These are phyloP conservation scores for Arabis hirsuta DNA, from an alignment of 345 rosid genomes.

Conservation along the genomic window DNA sequence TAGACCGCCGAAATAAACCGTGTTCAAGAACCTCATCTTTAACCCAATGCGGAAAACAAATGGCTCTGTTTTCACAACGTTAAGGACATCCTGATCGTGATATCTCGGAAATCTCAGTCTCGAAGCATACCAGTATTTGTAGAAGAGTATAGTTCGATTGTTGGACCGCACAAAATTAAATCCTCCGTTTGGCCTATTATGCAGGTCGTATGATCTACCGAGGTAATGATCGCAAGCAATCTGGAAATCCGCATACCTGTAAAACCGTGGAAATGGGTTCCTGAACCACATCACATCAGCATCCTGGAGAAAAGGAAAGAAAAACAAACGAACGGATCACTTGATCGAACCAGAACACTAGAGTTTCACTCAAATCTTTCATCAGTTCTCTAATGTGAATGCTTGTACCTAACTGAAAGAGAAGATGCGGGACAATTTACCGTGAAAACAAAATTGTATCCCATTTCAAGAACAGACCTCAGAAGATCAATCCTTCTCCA, in stretches of 20 bases:
- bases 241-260: slow-evolving; percentile 71
- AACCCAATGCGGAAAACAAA: slow-evolving; percentile 58
- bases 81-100: slow-evolving; percentile 82
- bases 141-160: slow-evolving; percentile 70
- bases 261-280: slow-evolving; percentile 75
- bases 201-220: slow-evolving; percentile 54
- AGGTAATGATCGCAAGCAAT: slow-evolving; percentile 77
- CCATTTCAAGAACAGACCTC: slow-evolving; percentile 74
- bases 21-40: slow-evolving; percentile 74
- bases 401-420: neutral
- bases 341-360: slow-evolving; percentile 3
- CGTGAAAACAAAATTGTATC: slow-evolving; percentile 82
- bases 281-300: slow-evolving; percentile 97
- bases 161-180: slow-evolving; percentile 70
- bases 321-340: slow-evolving; percentile 38
- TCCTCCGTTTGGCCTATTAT: slow-evolving; percentile 77
- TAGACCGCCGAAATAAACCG: slow-evolving; percentile 77
- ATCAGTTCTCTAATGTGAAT: neutral
- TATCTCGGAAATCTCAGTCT: slow-evolving; percentile 67
- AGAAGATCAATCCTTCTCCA: slow-evolving; percentile 88
- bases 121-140: slow-evolving; percentile 83
- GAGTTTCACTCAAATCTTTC: neutral
- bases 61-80: slow-evolving; percentile 58
- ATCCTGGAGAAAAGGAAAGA: slow-evolving; percentile 54
- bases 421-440: slow-evolving; percentile 41